These are phyloP conservation scores for Aspergillus quadrilineatus DNA, from an alignment of 2,329 filamentous ascomycete genomes.

Conservation along the genomic window DNA sequence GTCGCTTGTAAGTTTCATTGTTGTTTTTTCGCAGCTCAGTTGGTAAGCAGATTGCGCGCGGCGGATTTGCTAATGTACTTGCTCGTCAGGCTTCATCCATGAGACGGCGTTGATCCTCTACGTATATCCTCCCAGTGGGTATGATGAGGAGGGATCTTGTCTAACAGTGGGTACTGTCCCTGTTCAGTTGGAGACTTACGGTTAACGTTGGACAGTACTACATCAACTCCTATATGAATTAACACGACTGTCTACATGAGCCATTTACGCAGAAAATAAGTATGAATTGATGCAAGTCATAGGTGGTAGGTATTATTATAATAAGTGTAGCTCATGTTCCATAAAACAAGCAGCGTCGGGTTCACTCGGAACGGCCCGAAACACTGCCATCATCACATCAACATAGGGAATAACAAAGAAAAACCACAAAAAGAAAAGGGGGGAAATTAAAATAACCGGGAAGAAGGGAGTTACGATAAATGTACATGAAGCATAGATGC, in stretches of 20 bases:
- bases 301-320: constrained; percentile 15
- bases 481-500: constrained; percentile 14
- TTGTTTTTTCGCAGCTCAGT: not conserved
- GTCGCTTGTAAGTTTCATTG: constrained; percentile 70
- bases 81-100: constrained; percentile 42
- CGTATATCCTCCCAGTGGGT: constrained; percentile 45
- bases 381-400: constrained; percentile 3
- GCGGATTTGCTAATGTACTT: constrained; percentile 1
- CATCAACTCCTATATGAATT: constrained; percentile 45
- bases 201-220: constrained; percentile 37
- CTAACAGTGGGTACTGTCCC: constrained; percentile 39
- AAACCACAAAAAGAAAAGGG: constrained; percentile 16
- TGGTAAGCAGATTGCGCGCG: not conserved
- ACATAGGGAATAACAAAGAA: constrained; percentile 10
- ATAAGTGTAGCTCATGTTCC: constrained; percentile 15
- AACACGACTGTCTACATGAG: constrained; percentile 2
- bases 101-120: constrained; percentile 48
- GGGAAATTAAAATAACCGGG: constrained; percentile 16
- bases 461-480: constrained; percentile 14
- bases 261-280: not conserved
- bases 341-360: constrained; percentile 10
- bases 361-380: not conserved
- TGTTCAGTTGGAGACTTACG: not conserved
- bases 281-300: constrained; percentile 6
- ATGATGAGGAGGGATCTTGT: constrained; percentile 46